Evolutionary conservation across 495 filamentous ascomycete genomes (phyloP).

Genomic region (Xylaria intraflava): DNA sequence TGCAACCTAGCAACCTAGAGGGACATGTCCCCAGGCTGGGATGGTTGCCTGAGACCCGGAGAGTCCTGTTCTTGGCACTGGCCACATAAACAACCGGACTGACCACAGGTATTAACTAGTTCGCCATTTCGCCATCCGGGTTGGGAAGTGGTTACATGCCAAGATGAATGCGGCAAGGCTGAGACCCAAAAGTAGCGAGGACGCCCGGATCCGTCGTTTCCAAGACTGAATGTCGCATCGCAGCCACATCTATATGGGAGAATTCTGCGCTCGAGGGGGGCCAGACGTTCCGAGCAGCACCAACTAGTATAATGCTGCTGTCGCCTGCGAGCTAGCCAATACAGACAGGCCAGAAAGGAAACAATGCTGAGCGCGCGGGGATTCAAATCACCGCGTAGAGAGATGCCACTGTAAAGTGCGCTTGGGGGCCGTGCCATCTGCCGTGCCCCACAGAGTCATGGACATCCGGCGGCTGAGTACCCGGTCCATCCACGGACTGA

Average conservation of each 20-base stretch:
- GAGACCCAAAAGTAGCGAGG: slow-evolving; percentile 20
- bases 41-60: background rate
- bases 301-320: slow-evolving; percentile 17
- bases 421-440: background rate
- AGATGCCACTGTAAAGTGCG: background rate
- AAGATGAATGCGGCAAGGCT: slow-evolving; percentile 19
- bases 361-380: slow-evolving; percentile 17
- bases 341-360: slow-evolving; percentile 19
- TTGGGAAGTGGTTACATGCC: slow-evolving; percentile 11
- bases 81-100: slow-evolving; percentile 1
- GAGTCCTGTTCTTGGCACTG: slow-evolving; percentile 1
- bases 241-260: slow-evolving; percentile 24
- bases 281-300: slow-evolving; percentile 20
- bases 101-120: slow-evolving; percentile 5
- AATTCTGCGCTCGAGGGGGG: slow-evolving; percentile 24
- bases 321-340: slow-evolving; percentile 18
- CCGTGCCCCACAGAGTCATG: background rate
- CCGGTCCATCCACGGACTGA: slow-evolving; percentile 1
- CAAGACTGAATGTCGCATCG: slow-evolving; percentile 22
- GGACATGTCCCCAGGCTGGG: background rate
- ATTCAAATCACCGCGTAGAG: background rate
- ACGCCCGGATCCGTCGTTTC: slow-evolving; percentile 11
- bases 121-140: slow-evolving; percentile 19
- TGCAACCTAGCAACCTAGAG: slow-evolving; percentile 8
- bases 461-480: slow-evolving; percentile 2